Conservation (phyloP, 1,284 basidiomycete species). For the Irpex rosettiformis region DNA sequence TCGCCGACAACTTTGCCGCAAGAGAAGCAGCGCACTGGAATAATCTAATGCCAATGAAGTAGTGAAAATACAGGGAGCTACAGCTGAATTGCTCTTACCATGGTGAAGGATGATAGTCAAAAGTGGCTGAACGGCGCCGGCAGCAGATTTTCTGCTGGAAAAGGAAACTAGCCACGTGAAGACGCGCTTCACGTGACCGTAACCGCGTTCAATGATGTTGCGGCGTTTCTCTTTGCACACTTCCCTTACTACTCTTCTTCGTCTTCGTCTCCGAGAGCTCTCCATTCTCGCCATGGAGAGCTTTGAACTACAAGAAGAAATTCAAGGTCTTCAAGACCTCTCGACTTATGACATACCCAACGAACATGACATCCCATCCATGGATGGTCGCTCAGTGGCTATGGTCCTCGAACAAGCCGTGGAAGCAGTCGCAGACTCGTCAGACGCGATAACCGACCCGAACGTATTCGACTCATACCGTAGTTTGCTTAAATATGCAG, state of each 20-base stretch:
- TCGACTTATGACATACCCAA: constrained; percentile 57
- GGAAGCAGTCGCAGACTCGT: constrained; percentile 67
- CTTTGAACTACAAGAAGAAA: constrained; percentile 78
- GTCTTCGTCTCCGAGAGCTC: constrained; percentile 5
- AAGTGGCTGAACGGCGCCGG: background rate
- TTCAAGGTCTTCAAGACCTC: constrained; percentile 59
- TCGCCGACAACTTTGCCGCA: constrained; percentile 94
- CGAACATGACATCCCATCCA: constrained; percentile 58
- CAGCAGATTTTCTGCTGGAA: constrained; percentile 3
- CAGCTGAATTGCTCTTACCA: constrained; percentile 14
- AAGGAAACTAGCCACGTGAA: constrained; percentile 11
- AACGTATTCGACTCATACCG: constrained; percentile 78
- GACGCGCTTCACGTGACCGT: constrained; percentile 12
- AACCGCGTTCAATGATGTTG: background rate
- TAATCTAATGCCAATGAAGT: constrained; percentile 51
- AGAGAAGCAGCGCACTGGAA: constrained; percentile 86
- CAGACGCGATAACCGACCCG: constrained; percentile 62
- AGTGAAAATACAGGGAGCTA: background rate
- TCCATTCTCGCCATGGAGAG: constrained; percentile 18
- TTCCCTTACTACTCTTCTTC: background rate
- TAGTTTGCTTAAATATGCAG: constrained; percentile 70
- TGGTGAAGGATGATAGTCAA: constrained; percentile 11
- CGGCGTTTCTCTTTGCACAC: background rate
- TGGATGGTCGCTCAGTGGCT: constrained; percentile 40
- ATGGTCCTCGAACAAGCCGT: constrained; percentile 66